phyloP scores from a whole-genome alignment of 169 alveolate genomes.

The Miamiensis avidus region DNA sequence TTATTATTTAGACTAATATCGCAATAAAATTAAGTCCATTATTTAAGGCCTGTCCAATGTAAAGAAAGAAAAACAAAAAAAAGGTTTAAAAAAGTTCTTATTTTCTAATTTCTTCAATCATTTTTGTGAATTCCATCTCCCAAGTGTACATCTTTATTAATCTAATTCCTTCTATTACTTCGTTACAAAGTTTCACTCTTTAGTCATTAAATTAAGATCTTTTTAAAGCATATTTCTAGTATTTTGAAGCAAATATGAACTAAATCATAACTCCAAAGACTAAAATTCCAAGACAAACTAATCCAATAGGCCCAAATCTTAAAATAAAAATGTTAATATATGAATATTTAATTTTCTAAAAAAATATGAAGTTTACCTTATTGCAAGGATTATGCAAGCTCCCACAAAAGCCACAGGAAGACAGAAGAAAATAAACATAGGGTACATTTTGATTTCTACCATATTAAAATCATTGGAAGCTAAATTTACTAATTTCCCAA shows the following conservation, averaged over 20 bases:
- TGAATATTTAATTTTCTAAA: background rate
- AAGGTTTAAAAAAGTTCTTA: conserved; percentile 14
- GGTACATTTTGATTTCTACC: conserved; percentile 10
- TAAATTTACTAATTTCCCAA: conserved; percentile 26
- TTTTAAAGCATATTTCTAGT: background rate
- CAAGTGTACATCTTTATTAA: conserved; percentile 70
- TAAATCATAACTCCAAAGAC: conserved; percentile 9
- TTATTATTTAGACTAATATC: too few species aligned
- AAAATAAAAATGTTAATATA: background rate
- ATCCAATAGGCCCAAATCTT: conserved; percentile 25
- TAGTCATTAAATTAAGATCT: conserved; percentile 44
- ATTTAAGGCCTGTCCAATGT: background rate
- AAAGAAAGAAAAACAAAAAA: background rate
- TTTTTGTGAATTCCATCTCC: conserved; percentile 60
- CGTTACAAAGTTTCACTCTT: conserved; percentile 59
- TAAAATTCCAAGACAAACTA: conserved; percentile 7
- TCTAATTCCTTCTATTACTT: conserved; percentile 66
- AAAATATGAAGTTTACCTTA: too few species aligned
- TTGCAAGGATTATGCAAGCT: background rate
- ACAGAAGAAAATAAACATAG: background rate
- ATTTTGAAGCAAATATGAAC: background rate
- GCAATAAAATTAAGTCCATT: background rate
- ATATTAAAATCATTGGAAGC: conserved; percentile 26
- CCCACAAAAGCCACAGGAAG: background rate
- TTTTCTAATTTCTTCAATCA: conserved; percentile 47